phyloP scores from a whole-genome alignment of 176 grass and related monocot species.

The Oryza nivara region DNA sequence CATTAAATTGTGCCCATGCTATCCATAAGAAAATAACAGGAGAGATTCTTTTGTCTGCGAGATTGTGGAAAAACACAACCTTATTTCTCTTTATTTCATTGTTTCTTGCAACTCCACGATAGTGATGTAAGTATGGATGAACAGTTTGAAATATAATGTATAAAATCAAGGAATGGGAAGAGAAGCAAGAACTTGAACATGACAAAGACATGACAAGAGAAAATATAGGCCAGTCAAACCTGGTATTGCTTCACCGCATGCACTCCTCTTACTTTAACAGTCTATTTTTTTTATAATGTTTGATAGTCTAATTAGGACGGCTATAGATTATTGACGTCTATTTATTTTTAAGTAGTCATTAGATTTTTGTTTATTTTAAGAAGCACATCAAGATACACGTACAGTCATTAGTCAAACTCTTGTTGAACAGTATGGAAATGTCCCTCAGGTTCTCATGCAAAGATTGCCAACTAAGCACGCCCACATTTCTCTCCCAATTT shows the following conservation, averaged over 20 bases:
- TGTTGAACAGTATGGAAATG: not conserved
- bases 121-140: not conserved
- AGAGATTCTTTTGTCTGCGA: not conserved
- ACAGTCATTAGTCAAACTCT: not conserved
- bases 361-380: not conserved
- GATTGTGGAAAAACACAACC: not conserved
- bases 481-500: not conserved
- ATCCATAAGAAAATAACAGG: not conserved
- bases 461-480: not conserved
- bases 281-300: not conserved
- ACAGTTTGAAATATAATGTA: not conserved
- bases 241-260: not conserved
- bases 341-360: not conserved
- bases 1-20: not conserved
- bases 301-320: conserved; percentile 26
- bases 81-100: not conserved
- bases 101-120: not conserved
- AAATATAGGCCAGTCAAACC: not conserved
- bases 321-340: conserved; percentile 8
- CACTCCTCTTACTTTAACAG: not conserved
- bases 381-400: not conserved
- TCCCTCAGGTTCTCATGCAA: conserved; percentile 19
- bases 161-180: not conserved
- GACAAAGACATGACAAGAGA: conserved; percentile 16
- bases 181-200: conserved; percentile 7